These are phyloP conservation scores for Backusella tuberculispora DNA, from an alignment of 192 early-diverging fungal species.

Conservation along the genomic window DNA sequence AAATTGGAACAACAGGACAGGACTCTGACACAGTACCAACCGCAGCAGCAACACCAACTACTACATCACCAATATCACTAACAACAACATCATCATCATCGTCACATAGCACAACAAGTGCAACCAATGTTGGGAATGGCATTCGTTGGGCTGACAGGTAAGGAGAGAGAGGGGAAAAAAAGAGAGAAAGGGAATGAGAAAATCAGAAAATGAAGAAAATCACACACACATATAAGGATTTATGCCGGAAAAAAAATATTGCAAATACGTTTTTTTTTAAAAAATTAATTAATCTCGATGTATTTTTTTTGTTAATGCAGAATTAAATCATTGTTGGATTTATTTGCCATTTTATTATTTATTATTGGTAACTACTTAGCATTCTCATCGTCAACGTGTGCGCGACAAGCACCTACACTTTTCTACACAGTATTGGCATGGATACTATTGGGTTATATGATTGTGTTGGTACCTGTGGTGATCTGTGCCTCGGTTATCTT, in stretches of 20 bases:
- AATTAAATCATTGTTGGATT: slow-evolving; percentile 60
- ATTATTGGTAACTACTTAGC: slow-evolving; percentile 73
- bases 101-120: not conserved
- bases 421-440: slow-evolving; percentile 66
- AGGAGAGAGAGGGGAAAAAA: not conserved
- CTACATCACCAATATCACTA: no score
- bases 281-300: no score
- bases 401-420: slow-evolving; percentile 53
- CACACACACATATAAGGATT: not conserved
- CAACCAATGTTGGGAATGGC: not conserved
- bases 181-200: no score
- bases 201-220: no score
- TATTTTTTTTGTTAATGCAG: not conserved
- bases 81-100: not conserved
- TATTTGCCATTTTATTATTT: slow-evolving; percentile 67
- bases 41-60: not conserved
- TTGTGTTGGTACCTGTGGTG: slow-evolving; percentile 64
- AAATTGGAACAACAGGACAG: not conserved
- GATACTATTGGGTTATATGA: slow-evolving; percentile 70
- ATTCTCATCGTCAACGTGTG: slow-evolving; percentile 55
- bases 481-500: slow-evolving; percentile 63
- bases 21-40: not conserved
- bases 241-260: not conserved
- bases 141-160: slow-evolving; percentile 14
- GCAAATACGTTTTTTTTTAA: not conserved